A percentile compares a stretch with the other conserved stretches of the same genome.
These are phyloP conservation scores for Paramecium sonneborni DNA, from an alignment of 73 alveolate genomes.

Conservation along the genomic window DNA sequence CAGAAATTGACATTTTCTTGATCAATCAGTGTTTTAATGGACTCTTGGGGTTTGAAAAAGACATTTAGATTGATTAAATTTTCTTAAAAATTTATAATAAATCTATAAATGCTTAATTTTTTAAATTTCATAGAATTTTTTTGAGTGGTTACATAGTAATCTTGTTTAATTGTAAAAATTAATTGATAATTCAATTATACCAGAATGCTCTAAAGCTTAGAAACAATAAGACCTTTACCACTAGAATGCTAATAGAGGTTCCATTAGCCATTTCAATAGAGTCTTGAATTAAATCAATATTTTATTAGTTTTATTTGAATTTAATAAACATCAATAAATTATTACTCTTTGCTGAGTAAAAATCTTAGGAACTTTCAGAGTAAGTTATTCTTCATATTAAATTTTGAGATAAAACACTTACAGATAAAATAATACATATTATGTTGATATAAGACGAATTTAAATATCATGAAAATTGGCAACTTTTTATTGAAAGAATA, in stretches of 20 bases:
- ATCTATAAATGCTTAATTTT: background rate
- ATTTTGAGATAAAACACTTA: background rate
- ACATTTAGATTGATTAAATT: background rate
- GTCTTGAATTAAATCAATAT: background rate
- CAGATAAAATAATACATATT: too few relatives aligned
- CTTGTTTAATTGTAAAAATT: background rate
- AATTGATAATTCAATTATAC: background rate
- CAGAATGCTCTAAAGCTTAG: background rate
- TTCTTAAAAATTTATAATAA: background rate
- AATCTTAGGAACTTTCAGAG: background rate
- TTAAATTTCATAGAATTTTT: background rate
- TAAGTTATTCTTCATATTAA: background rate
- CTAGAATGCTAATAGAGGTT: background rate
- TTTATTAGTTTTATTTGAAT: background rate
- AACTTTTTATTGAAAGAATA: too few relatives aligned
- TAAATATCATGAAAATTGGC: too few relatives aligned
- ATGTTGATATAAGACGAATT: too few relatives aligned
- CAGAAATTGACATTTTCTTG: background rate
- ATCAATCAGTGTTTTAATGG: background rate
- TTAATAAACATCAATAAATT: background rate
- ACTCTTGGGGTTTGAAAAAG: background rate
- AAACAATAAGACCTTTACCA: background rate
- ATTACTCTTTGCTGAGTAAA: background rate
- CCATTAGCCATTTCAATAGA: background rate
- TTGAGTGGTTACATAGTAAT: background rate